A percentile compares a stretch with the other conserved stretches of the same genome.
Conservation (phyloP, 192 early-diverging fungal species). For the Gryganskiella cystojenkinii region DNA sequence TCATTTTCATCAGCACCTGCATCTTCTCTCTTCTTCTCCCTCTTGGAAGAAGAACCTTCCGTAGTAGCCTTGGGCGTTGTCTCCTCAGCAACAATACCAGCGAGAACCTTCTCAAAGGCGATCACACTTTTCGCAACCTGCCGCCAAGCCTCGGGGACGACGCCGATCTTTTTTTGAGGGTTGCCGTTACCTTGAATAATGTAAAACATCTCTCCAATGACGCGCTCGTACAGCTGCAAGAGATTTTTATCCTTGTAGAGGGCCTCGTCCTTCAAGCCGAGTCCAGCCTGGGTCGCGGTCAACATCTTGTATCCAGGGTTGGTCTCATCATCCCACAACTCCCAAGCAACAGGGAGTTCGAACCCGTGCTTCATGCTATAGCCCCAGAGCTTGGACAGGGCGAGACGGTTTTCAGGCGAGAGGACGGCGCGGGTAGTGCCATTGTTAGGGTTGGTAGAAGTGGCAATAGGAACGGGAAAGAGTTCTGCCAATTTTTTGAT, state of each 20-base stretch:
- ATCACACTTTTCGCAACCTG: constrained; percentile 57
- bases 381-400: constrained; percentile 19
- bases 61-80: not conserved
- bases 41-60: not conserved
- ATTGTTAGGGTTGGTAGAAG: not conserved
- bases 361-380: constrained; percentile 27
- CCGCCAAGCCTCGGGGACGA: constrained; percentile 22
- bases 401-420: constrained; percentile 6
- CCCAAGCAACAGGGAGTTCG: constrained; percentile 1
- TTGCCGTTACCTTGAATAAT: constrained; percentile 23
- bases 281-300: constrained; percentile 9
- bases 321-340: not conserved
- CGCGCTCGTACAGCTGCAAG: constrained; percentile 51
- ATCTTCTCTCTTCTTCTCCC: constrained; percentile 10
- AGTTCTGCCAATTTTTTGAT: constrained; percentile 31
- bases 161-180: not conserved
- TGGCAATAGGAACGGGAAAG: constrained; percentile 28
- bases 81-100: constrained; percentile 30
- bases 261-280: constrained; percentile 31
- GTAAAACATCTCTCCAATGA: constrained; percentile 53
- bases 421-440: constrained; percentile 4
- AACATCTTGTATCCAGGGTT: constrained; percentile 14
- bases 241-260: constrained; percentile 61
- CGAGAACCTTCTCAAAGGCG: constrained; percentile 63
- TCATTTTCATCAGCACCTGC: not conserved